These are phyloP conservation scores for Hibiscus trionum DNA, from an alignment of 345 rosid species.

Conservation along the genomic window DNA sequence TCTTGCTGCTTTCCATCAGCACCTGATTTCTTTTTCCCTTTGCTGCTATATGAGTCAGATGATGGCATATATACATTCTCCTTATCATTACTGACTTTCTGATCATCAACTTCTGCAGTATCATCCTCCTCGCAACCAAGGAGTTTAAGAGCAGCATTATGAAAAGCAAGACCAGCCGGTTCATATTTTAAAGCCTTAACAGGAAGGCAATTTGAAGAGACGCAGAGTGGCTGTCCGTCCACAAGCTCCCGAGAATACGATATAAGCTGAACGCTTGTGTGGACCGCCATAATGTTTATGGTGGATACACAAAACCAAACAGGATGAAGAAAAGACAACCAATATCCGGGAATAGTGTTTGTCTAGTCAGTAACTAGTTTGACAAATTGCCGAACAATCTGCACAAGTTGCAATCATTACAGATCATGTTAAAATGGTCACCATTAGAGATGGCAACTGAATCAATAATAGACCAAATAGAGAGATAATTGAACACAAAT, in stretches of 20 bases:
- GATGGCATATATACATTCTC: constrained; percentile 58
- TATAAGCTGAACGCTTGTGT: constrained; percentile 38
- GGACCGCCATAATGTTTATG: constrained; percentile 27
- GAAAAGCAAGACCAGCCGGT: constrained; percentile 94
- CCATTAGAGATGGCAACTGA: no score
- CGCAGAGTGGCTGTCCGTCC: constrained; percentile 60
- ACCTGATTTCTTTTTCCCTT: constrained; percentile 88
- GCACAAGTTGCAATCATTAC: constrained; percentile 6
- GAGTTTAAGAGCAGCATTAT: constrained; percentile 75
- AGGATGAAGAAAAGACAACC: neutral
- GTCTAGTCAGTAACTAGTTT: constrained; percentile 1
- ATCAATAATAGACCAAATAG: no score
- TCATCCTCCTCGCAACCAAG: constrained; percentile 61
- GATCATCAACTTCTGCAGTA: constrained; percentile 35
- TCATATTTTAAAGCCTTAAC: constrained; percentile 67
- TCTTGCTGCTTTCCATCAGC: constrained; percentile 67
- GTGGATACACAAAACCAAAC: constrained; percentile 7
- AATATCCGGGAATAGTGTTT: neutral
- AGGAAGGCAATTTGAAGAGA: constrained; percentile 78
- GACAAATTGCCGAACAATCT: neutral
- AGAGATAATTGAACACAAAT: no score
- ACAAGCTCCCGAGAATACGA: constrained; percentile 71
- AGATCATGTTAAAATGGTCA: neutral
- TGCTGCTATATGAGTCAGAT: constrained; percentile 60
- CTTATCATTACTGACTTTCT: constrained; percentile 50